phyloP scores from a whole-genome alignment of 129 eudicot genomes.

The Flaveria robusta region DNA sequence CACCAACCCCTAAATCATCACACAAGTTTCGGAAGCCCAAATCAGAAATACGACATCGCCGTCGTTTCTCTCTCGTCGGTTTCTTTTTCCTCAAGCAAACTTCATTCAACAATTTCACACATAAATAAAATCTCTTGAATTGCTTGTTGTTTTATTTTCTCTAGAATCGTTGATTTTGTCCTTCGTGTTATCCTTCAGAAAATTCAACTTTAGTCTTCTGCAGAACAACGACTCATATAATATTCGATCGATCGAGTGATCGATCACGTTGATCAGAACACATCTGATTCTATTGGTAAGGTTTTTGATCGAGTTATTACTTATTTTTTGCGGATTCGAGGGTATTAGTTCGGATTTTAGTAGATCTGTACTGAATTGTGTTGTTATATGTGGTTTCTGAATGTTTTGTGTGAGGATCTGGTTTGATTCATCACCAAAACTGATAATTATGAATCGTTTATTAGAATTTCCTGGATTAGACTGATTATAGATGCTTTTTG shows the following conservation, averaged over 20 bases:
- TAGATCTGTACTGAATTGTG: background rate
- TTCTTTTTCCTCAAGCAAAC: slow-evolving; percentile 22
- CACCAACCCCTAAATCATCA: slow-evolving; percentile 33
- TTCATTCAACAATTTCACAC: slow-evolving; percentile 19
- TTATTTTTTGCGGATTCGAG: background rate
- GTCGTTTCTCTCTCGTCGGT: slow-evolving; percentile 37
- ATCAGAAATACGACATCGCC: slow-evolving; percentile 10
- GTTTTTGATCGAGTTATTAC: background rate
- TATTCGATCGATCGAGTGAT: background rate
- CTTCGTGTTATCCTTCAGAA: background rate
- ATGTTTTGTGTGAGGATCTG: background rate
- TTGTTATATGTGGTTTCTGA: too few relatives aligned
- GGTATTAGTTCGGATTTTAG: slow-evolving; percentile 1
- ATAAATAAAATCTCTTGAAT: slow-evolving; percentile 3
- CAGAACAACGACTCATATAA: slow-evolving; percentile 10
- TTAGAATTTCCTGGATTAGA: too few relatives aligned
- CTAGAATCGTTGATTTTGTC: slow-evolving; percentile 11
- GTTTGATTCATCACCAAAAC: slow-evolving; percentile 18
- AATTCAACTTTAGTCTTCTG: slow-evolving; percentile 4
- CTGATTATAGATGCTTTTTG: too few relatives aligned
- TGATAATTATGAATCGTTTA: background rate
- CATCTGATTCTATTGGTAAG: slow-evolving; percentile 20
- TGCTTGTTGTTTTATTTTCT: background rate
- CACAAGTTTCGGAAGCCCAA: background rate
- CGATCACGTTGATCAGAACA: slow-evolving; percentile 7